Conservation (phyloP, 2,329 filamentous ascomycete genomes). For the Albophoma yamanashiensis region DNA sequence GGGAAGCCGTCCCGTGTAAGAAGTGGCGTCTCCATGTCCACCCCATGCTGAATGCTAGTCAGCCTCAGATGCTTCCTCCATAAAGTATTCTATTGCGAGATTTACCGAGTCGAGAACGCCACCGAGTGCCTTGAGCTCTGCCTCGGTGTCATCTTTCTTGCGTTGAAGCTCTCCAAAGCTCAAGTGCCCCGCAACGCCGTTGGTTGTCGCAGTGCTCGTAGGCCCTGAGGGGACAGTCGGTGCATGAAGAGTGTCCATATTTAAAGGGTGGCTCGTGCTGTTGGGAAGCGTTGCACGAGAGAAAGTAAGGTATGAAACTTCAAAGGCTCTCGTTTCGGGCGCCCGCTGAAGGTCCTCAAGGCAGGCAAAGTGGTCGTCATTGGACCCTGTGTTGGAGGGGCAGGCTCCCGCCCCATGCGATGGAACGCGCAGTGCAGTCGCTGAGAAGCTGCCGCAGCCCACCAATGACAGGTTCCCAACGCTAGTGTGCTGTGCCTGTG, state of each 20-base stretch:
- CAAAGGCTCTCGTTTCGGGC: neutral
- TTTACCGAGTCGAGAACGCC: conserved; percentile 80
- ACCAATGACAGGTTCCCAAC: neutral
- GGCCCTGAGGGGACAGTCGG: conserved; percentile 63
- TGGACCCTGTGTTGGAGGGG: neutral
- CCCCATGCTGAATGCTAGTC: conserved; percentile 57
- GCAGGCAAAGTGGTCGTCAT: neutral
- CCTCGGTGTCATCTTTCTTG: conserved; percentile 77
- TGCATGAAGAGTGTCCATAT: conserved; percentile 47
- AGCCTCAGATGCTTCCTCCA: conserved; percentile 5
- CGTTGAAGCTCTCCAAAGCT: conserved; percentile 71
- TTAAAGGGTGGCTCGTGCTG: conserved; percentile 8
- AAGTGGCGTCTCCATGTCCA: conserved; percentile 83
- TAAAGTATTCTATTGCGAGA: conserved; percentile 1
- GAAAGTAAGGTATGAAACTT: neutral
- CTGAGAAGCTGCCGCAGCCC: neutral
- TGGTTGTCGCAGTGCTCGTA: conserved; percentile 47
- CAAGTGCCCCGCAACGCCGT: conserved; percentile 52
- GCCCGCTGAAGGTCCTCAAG: neutral
- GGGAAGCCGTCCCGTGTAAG: conserved; percentile 87
- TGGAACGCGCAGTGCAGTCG: neutral
- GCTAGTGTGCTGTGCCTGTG: neutral
- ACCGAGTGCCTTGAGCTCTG: conserved; percentile 74
- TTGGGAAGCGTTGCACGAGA: neutral
- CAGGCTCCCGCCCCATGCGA: neutral